Percentiles rank a stretch among this genome's conserved stretches.
Conservation (phyloP, 306 rosid species). For the Prunus campanulata region DNA sequence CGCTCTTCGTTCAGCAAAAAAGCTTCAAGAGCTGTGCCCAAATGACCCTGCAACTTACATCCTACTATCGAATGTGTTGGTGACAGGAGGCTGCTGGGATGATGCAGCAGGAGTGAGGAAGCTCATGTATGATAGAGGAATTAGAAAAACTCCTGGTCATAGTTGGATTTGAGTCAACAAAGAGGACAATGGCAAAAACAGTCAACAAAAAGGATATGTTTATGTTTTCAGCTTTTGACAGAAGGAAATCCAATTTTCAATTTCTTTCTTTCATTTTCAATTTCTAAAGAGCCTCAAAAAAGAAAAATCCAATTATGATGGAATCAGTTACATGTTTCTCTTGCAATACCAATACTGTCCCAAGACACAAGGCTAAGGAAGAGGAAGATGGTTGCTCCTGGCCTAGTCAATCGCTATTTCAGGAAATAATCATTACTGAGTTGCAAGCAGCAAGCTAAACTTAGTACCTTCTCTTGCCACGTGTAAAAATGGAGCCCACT, state of each 20-base stretch:
- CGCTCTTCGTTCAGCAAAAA: conserved; percentile 32
- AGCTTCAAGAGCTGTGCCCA: conserved; percentile 35
- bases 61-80: conserved; percentile 37
- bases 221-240: not conserved
- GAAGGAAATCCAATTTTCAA: not conserved
- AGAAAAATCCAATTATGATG: not conserved
- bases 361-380: conserved; percentile 7
- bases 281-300: not conserved
- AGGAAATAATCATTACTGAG: conserved; percentile 10
- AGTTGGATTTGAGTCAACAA: conserved; percentile 35
- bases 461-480: conserved; percentile 23
- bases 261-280: not conserved
- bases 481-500: conserved; percentile 40
- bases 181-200: not conserved
- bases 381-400: conserved; percentile 15
- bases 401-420: conserved; percentile 49
- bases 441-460: conserved; percentile 17
- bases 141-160: conserved; percentile 31
- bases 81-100: conserved; percentile 32
- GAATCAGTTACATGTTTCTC: not conserved
- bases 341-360: conserved; percentile 3
- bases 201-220: not conserved
- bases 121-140: conserved; percentile 38
- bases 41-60: conserved; percentile 43
- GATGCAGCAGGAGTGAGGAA: conserved; percentile 37